Percentiles rank a stretch among this genome's conserved stretches.
Conservation (phyloP, 2,329 filamentous ascomycete genomes). For the Aspergillus floridensis region DNA sequence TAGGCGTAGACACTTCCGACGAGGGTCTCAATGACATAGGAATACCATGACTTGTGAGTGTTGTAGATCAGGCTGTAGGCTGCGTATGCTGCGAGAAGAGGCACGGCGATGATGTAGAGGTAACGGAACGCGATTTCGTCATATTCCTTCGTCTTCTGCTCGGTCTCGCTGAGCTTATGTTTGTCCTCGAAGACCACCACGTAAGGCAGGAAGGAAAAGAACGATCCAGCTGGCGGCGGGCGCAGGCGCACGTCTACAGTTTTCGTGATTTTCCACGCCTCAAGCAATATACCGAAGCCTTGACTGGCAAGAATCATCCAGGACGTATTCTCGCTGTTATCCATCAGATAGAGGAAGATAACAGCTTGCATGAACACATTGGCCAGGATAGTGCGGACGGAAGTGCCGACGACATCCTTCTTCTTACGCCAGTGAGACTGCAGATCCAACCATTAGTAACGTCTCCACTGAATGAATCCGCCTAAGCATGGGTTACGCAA, state of each 20-base stretch:
- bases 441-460: slow-evolving; percentile 14
- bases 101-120: slow-evolving; percentile 88
- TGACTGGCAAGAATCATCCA: slow-evolving; percentile 99
- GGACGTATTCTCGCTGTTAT: slow-evolving; percentile 95
- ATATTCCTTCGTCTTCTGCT: slow-evolving; percentile 98
- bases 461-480: neutral
- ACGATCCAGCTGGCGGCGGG: slow-evolving; percentile 63
- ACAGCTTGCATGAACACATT: slow-evolving; percentile 97
- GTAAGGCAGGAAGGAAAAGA: slow-evolving; percentile 75
- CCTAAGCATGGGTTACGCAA: neutral
- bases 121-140: slow-evolving; percentile 97
- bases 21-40: slow-evolving; percentile 88
- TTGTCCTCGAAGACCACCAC: slow-evolving; percentile 89
- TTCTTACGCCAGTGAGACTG: slow-evolving; percentile 93
- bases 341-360: slow-evolving; percentile 94
- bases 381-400: slow-evolving; percentile 89
- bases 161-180: slow-evolving; percentile 89
- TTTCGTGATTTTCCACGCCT: slow-evolving; percentile 95
- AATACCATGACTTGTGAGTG: slow-evolving; percentile 96
- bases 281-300: slow-evolving; percentile 74
- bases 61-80: slow-evolving; percentile 90
- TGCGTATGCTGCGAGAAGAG: slow-evolving; percentile 84
- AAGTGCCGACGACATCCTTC: slow-evolving; percentile 98
- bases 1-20: slow-evolving; percentile 97
- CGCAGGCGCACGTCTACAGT: slow-evolving; percentile 84